phyloP scores from a whole-genome alignment of 768 basidiomycete genomes.

The Suillus plorans region DNA sequence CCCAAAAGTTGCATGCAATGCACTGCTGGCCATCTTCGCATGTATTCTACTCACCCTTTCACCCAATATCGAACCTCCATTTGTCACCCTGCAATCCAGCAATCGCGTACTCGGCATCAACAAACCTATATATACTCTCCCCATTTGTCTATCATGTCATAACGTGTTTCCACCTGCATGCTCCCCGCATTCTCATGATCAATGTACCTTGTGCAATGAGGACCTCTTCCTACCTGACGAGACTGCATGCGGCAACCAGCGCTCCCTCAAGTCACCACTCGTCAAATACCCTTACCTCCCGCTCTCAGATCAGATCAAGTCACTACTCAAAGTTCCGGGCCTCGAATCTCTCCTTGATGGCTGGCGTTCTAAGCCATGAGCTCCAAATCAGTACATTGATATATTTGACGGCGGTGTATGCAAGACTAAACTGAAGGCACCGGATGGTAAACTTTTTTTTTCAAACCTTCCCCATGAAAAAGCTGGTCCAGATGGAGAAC shows the following conservation, averaged over 20 bases:
- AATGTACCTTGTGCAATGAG: not conserved
- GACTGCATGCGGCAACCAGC: not conserved
- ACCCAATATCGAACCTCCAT: conserved; percentile 11
- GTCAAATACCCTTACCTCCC: conserved; percentile 12
- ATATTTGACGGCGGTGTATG: conserved; percentile 31
- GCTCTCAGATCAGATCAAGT: conserved; percentile 1
- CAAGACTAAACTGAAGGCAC: conserved; percentile 15
- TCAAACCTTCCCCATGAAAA: conserved; percentile 2
- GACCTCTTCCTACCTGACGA: conserved; percentile 1
- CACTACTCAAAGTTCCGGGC: conserved; percentile 19
- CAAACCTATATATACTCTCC: conserved; percentile 15
- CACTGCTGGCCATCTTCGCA: conserved; percentile 16
- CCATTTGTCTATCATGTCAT: conserved; percentile 23
- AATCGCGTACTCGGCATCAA: conserved; percentile 17
- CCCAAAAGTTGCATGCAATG: conserved; percentile 26
- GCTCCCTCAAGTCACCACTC: not conserved
- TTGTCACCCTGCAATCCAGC: conserved; percentile 21
- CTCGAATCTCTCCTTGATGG: conserved; percentile 24
- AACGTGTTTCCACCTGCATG: conserved; percentile 16
- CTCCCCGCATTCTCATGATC: conserved; percentile 1
- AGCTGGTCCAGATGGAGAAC: conserved; percentile 22
- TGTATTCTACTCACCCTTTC: conserved; percentile 14
- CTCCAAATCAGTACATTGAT: conserved; percentile 17
- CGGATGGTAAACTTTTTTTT: conserved; percentile 31
- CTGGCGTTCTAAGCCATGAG: conserved; percentile 8